Conservation (phyloP, 139 green algal genomes). For the Chlamydomonas sp. region DNA sequence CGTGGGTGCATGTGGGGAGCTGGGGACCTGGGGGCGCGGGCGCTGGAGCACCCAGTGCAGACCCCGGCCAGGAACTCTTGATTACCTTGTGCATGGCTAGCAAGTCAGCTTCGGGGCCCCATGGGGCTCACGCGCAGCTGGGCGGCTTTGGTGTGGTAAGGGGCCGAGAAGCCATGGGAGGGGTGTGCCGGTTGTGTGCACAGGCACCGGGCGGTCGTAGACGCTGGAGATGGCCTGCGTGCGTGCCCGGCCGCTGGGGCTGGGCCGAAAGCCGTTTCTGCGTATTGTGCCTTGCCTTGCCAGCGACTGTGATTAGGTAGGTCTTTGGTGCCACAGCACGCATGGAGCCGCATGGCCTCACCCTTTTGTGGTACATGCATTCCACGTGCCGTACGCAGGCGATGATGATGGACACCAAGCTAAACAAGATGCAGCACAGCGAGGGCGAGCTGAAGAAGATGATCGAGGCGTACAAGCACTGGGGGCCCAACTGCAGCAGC, state of each 20-base stretch:
- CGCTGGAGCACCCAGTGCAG: too few species aligned
- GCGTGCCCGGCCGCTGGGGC: too few species aligned
- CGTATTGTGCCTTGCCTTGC: background rate
- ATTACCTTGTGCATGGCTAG: too few species aligned
- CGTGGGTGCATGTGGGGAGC: background rate
- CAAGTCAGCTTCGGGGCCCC: too few species aligned
- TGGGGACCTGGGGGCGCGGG: background rate
- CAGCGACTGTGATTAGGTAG: background rate
- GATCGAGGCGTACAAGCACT: conserved; percentile 51
- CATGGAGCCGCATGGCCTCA: background rate
- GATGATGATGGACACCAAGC: conserved; percentile 73
- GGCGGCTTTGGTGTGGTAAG: too few species aligned
- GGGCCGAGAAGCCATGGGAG: too few species aligned
- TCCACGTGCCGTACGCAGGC: conserved; percentile 32
- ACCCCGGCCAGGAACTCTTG: background rate
- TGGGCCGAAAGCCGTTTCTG: background rate
- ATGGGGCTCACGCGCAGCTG: too few species aligned
- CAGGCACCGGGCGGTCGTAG: too few species aligned
- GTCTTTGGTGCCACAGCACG: background rate
- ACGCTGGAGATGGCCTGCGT: too few species aligned
- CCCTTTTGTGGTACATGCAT: background rate
- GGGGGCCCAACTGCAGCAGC: conserved; percentile 24
- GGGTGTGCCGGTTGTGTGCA: too few species aligned
- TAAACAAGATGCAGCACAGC: conserved; percentile 77
- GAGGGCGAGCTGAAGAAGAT: conserved; percentile 64